phyloP scores from a whole-genome alignment of 805 yeast genomes.

The Metschnikowia continentalis region DNA sequence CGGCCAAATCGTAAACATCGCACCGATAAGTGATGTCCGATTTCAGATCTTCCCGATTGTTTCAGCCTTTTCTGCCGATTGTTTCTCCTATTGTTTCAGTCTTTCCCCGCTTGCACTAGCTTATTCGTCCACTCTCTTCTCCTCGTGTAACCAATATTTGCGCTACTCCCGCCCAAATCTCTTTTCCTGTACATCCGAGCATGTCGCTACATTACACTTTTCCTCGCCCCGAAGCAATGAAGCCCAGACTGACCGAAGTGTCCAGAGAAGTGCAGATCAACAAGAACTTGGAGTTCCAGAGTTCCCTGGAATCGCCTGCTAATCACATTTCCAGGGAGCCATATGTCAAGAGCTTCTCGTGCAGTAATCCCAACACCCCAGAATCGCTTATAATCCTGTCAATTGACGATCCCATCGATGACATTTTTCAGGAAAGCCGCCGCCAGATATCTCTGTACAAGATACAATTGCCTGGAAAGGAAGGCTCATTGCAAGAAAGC shows the following conservation, averaged over 20 bases:
- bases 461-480: conserved; percentile 17
- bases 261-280: conserved; percentile 7
- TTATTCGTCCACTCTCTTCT: too few relatives aligned
- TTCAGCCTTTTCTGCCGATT: background rate
- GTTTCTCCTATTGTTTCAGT: background rate
- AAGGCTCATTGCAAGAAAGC: background rate
- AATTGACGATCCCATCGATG: conserved; percentile 21
- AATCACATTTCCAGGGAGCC: conserved; percentile 12
- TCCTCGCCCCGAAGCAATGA: conserved; percentile 1
- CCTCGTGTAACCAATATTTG: background rate
- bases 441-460: conserved; percentile 12
- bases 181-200: background rate
- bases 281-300: conserved; percentile 6
- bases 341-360: conserved; percentile 9
- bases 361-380: conserved; percentile 3
- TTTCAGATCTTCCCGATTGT: background rate
- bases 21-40: background rate
- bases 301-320: conserved; percentile 1
- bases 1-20: conserved; percentile 7
- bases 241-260: background rate
- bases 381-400: conserved; percentile 5
- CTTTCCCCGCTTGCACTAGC: too few relatives aligned
- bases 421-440: conserved; percentile 19
- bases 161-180: too few relatives aligned
- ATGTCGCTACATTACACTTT: conserved; percentile 6